Conservation (phyloP, 139 green algal genomes). For the Nannochloris sp. region DNA sequence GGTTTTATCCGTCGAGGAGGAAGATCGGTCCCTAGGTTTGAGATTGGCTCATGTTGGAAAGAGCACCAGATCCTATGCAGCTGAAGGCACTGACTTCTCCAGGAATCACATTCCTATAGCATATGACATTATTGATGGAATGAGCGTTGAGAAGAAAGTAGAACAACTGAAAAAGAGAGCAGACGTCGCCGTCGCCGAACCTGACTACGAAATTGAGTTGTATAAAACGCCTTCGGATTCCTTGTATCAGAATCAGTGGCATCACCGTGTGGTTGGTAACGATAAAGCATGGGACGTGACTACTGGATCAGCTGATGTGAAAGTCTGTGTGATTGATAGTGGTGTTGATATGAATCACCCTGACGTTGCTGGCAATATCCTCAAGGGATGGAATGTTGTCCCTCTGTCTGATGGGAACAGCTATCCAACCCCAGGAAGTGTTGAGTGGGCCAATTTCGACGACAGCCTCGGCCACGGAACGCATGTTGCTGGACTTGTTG, state of each 20-base stretch:
- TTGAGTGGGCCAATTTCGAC: neutral
- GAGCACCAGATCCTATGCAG: neutral
- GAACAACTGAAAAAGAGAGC: constrained; percentile 13
- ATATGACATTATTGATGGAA: constrained; percentile 16
- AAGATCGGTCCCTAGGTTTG: neutral
- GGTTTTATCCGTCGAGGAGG: constrained; percentile 5
- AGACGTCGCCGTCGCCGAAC: constrained; percentile 20
- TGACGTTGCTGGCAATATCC: constrained; percentile 50
- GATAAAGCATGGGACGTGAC: constrained; percentile 13
- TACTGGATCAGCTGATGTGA: constrained; percentile 19
- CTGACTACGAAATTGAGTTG: constrained; percentile 21
- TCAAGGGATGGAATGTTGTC: constrained; percentile 25
- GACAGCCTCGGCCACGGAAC: constrained; percentile 18
- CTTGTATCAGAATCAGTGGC: constrained; percentile 21
- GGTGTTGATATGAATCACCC: constrained; percentile 48
- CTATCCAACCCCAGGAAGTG: neutral
- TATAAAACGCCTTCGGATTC: constrained; percentile 15
- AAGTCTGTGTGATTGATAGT: constrained; percentile 63
- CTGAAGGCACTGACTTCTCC: neutral
- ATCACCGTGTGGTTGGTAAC: constrained; percentile 12
- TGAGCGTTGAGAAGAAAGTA: constrained; percentile 18
- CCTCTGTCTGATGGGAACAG: neutral
- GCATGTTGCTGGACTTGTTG: constrained; percentile 10
- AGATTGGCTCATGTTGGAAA: neutral
- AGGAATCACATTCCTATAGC: neutral